Base-by-base conservation (phyloP, 2,329 filamentous ascomycete species). In the Ramularia endophylla region DNA sequence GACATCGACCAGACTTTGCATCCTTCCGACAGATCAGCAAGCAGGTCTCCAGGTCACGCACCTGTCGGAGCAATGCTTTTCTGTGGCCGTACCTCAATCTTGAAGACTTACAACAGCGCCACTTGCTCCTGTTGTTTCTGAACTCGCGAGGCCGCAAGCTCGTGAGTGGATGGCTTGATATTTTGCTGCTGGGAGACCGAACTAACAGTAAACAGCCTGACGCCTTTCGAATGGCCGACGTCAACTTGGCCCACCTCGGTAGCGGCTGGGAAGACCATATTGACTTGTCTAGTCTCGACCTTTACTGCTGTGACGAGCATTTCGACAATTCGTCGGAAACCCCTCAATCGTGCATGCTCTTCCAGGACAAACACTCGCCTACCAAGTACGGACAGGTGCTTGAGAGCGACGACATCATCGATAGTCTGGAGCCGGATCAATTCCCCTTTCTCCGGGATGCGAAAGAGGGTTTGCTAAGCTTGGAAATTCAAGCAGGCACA, bases 81-180 rank as follows among this genome's bases (percentile, higher is more conserved):
- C 55, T 75, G 30, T 78, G 68, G 65, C 77, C 77, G 0, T 65
- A 72, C 33, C 70, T 81, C 54, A 81, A 81, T 48, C 62, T 74
- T 29, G 73, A 81, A 40, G 77, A 81, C 49, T 60, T 81, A 1
- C 38, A 52, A 0, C 62, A 68, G 16, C 55, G 66, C 0, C 71
- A 68, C 35, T 44, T 59, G 0, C 51, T 81, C 7, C 63, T 67
- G 0, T 55, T 81, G 5, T 60, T 81, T 15, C 54, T 82, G 8
- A 75, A 77, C 40, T 58, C 74, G 0, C 65, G 77, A 5, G 75
- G 65, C 4, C 66, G 71, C 0, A 52, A 75, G 40, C 44, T 52
- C 6, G 22, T 25, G 22, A 11, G 22, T 25, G 6, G 22, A 25
- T 25, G 6, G 22, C 6, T 25, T 25, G 22, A 25, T 11, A 25